phyloP scores from a whole-genome alignment of 1,284 basidiomycete species.

The Ceratobasidium sp. region DNA sequence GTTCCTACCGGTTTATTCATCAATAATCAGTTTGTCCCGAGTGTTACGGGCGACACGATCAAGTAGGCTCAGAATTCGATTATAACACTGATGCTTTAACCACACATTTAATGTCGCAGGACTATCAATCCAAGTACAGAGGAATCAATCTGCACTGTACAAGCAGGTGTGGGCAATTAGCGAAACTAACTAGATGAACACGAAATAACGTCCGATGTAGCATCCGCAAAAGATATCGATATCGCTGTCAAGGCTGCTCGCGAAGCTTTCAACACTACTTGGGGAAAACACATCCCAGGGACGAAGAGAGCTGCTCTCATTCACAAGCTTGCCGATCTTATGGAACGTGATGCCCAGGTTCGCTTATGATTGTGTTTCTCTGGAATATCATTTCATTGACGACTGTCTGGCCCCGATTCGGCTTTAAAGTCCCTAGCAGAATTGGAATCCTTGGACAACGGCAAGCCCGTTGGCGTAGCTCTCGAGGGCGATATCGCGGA shows the following conservation, averaged over 20 bases:
- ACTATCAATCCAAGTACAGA: slow-evolving; percentile 82
- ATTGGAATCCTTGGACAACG: slow-evolving; percentile 85
- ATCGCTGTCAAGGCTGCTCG: slow-evolving; percentile 86
- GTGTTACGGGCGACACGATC: slow-evolving; percentile 55
- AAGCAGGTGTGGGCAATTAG: slow-evolving; percentile 66
- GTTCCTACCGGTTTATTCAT: slow-evolving; percentile 91
- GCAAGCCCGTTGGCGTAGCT: slow-evolving; percentile 85
- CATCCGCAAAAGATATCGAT: slow-evolving; percentile 82
- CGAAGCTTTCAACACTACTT: slow-evolving; percentile 86
- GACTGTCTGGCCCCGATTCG: neutral
- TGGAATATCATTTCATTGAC: neutral
- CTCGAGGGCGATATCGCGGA: slow-evolving; percentile 83
- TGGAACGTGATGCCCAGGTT: slow-evolving; percentile 85
- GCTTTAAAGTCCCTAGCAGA: slow-evolving; percentile 83
- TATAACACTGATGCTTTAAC: slow-evolving; percentile 52
- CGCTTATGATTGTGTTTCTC: slow-evolving; percentile 46
- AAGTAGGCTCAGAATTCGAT: slow-evolving; percentile 60
- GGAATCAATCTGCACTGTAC: slow-evolving; percentile 74
- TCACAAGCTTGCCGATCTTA: slow-evolving; percentile 90
- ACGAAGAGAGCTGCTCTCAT: slow-evolving; percentile 84
- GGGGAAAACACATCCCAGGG: slow-evolving; percentile 90
- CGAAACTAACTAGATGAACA: neutral
- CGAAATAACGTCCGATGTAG: slow-evolving; percentile 60
- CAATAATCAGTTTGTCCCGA: slow-evolving; percentile 83
- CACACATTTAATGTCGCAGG: slow-evolving; percentile 57